Percentiles rank a stretch among this genome's conserved stretches.
These are phyloP conservation scores for Aspergillus felis DNA, from an alignment of 2,329 filamentous ascomycete genomes.

Conservation along the genomic window DNA sequence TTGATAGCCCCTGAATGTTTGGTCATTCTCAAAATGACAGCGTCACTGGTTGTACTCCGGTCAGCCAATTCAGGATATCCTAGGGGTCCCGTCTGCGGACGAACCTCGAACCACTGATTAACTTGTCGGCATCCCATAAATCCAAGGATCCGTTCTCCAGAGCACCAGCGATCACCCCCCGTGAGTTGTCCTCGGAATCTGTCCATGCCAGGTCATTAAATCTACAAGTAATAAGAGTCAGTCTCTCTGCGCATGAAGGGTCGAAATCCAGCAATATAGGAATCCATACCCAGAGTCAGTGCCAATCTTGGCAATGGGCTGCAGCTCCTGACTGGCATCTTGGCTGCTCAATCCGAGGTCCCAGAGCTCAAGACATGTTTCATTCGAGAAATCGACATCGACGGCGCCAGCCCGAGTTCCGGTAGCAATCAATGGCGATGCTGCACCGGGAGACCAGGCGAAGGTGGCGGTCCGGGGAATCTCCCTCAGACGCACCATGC, in stretches of 20 bases:
- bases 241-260: slow-evolving; percentile 19
- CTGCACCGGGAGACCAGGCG: slow-evolving; percentile 84
- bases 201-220: slow-evolving; percentile 98
- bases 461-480: slow-evolving; percentile 96
- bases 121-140: slow-evolving; percentile 82
- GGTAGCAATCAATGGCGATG: slow-evolving; percentile 79
- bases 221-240: slow-evolving; percentile 45
- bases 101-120: slow-evolving; percentile 52
- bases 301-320: slow-evolving; percentile 76
- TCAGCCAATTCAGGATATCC: slow-evolving; percentile 14
- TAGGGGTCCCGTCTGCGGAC: slow-evolving; percentile 11
- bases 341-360: slow-evolving; percentile 78
- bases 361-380: slow-evolving; percentile 95
- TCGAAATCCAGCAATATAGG: neutral
- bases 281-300: slow-evolving; percentile 77
- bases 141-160: slow-evolving; percentile 92
- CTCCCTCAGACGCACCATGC: slow-evolving; percentile 94
- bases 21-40: slow-evolving; percentile 78
- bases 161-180: slow-evolving; percentile 89
- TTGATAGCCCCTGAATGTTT: slow-evolving; percentile 94
- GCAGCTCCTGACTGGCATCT: slow-evolving; percentile 74
- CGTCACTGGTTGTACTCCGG: slow-evolving; percentile 49
- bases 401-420: slow-evolving; percentile 94
- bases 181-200: slow-evolving; percentile 70
- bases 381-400: slow-evolving; percentile 94